phyloP scores from a whole-genome alignment of 345 rosid species.

The Anacardium occidentale region DNA sequence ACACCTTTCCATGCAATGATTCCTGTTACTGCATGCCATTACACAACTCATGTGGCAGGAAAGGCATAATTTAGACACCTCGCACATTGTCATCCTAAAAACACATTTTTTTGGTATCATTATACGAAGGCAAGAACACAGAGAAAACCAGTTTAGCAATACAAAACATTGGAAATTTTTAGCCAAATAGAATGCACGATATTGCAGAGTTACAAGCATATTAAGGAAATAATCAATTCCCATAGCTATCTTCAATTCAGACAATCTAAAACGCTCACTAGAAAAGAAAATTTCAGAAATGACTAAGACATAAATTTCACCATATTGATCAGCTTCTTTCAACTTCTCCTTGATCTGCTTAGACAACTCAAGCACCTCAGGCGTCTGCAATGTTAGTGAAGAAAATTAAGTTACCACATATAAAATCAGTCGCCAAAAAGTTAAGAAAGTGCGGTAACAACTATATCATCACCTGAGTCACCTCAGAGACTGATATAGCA shows the following conservation, averaged over 20 bases:
- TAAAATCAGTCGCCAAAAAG: neutral
- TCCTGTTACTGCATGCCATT: no score
- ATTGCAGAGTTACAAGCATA: neutral
- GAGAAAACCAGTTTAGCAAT: no score
- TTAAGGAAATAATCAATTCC: neutral
- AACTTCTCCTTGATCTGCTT: conserved; percentile 90
- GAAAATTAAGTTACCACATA: neutral
- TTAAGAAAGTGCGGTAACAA: neutral
- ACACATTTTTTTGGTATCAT: neutral
- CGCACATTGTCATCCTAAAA: neutral
- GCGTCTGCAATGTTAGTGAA: conserved; percentile 49
- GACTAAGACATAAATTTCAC: conserved; percentile 33
- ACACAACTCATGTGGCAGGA: no score
- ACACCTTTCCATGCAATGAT: no score
- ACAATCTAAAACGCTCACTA: neutral
- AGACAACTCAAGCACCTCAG: conserved; percentile 77
- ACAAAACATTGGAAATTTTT: neutral
- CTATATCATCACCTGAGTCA: conserved; percentile 69
- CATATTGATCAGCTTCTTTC: conserved; percentile 85
- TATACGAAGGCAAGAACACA: no score
- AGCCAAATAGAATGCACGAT: neutral
- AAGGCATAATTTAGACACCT: no score
- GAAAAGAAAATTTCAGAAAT: neutral
- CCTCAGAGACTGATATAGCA: conserved; percentile 95
- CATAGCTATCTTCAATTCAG: neutral